Conservation (phyloP, 768 basidiomycete species). For the Exidia glandulosa region DNA sequence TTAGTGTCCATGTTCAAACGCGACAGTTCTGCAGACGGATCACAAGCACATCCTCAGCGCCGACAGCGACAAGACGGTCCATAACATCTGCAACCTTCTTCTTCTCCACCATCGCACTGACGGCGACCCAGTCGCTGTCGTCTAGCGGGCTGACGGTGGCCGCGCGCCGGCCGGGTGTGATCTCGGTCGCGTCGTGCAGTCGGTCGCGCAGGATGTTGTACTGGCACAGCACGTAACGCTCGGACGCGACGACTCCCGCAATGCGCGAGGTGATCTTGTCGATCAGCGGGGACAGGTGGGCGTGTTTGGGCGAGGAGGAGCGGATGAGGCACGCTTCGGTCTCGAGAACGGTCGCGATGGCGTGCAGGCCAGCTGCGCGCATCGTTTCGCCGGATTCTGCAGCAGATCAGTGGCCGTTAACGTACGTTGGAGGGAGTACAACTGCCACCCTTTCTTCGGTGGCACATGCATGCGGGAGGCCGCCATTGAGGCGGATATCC, state of each 20-base stretch:
- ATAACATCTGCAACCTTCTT: slow-evolving; percentile 68
- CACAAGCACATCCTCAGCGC: slow-evolving; percentile 85
- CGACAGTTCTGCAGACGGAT: slow-evolving; percentile 90
- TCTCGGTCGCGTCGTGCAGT: slow-evolving; percentile 45
- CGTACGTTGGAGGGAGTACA: no score
- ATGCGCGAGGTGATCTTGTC: slow-evolving; percentile 76
- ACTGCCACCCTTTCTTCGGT: no score
- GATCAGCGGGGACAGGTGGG: slow-evolving; percentile 55
- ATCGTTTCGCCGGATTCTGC: slow-evolving; percentile 98
- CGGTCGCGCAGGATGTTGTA: slow-evolving; percentile 75
- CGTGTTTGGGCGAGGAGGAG: slow-evolving; percentile 52
- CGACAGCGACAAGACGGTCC: slow-evolving; percentile 73
- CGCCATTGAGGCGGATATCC: no score
- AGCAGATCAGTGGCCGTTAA: no score
- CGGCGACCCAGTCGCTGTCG: slow-evolving; percentile 77
- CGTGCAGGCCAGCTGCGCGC: slow-evolving; percentile 92
- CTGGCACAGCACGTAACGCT: slow-evolving; percentile 68
- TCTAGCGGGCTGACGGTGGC: slow-evolving; percentile 84
- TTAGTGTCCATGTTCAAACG: no score
- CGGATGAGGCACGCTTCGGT: slow-evolving; percentile 92
- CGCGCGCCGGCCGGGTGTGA: slow-evolving; percentile 85
- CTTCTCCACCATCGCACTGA: slow-evolving; percentile 88
- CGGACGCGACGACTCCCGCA: slow-evolving; percentile 81
- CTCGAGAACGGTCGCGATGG: slow-evolving; percentile 80
- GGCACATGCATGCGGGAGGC: no score